Base-by-base conservation (phyloP, 305 asterid species). In the Fraxinus platypoda region DNA sequence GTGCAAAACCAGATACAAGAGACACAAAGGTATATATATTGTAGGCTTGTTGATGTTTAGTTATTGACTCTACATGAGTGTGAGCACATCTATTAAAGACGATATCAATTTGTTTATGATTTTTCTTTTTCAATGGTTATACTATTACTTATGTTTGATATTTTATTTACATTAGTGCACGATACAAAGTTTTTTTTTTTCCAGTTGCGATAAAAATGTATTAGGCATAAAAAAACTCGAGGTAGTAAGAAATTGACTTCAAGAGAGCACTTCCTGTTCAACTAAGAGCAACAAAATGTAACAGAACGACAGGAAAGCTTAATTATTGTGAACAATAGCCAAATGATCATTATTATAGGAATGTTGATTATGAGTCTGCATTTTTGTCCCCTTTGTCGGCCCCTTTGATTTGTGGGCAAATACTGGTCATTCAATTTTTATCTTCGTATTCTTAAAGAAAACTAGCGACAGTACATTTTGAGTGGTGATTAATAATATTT, bases 1-100 rank as follows among this genome's bases (percentile, higher is more conserved):
- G 88, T 96, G 99, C 97, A 96, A 96, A 88, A 93, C 98, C 82
- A 91, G 94, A 92, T 93, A 96, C 90, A 93, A 89, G 90, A 90
- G 95, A 78, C 99, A 91, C 87, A 94, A 91, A 92, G 99, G 99
- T 95, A 83, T 75, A 41, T 41, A 15, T 41, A 30, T 34, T 41
- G 81, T 26, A 68, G 74, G 38, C 37, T 28, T 15, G 21, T 26
- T 68, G 37, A 28, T 68, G 19, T 9, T 26, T 28, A 30, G 72
- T 28, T 31, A 73, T 78, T 13, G 59, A 49, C 78, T 76, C 80
- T 79, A 64, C 17, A 49, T 59, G 57, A 78, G 54, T 62, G 7
- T 73, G 43, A 25, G 70, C 59, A 12, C 59, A 37, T 57, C 77
- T 70, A 43, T 38, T 35, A 31, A 21, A 76, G 76, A 19, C 54